Base-by-base conservation (phyloP, 2,329 filamentous ascomycete genomes). In the Ramichloridium luteum region DNA sequence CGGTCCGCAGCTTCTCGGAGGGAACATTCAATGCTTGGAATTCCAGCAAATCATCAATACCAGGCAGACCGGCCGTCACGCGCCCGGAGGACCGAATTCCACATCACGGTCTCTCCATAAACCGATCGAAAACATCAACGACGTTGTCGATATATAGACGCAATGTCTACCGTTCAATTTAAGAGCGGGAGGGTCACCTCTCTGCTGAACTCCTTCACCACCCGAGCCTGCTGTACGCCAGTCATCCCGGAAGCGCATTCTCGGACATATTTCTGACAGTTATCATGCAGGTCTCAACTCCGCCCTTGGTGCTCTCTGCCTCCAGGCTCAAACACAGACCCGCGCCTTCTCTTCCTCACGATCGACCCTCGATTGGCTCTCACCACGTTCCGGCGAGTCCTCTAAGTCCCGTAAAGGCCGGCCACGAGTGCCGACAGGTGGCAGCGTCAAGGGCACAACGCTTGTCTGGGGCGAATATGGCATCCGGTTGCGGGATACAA, bases 401-500 rank as follows among this genome's bases (percentile, higher is more conserved):
- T 83, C 82, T 58, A 93, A 92, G 67, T 86, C 85, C 46, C 72
- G 71, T 43, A 94, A 94, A 63, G 90, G 88, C 23, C 74, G 85
- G 2, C 79, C 82, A 30, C 75, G 84, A 48, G 85, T 96, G 29
- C 73, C 82, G 14, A 98, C 86, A 0, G 90, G 90, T 40, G 90
- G 90, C 39, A 92, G 82, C 34, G 77, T 72, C 20, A 85, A 92
- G 56, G 90, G 90, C 46, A 98, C 90, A 20, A 96, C 88, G 0
- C 80, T 98, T 13, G 76, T 92, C 35, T 96, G 85, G 84, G 90
- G 90, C 34, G 86, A 96, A 57, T 98, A 86, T 55, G 90, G 90
- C 6, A 65, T 98, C 46, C 81, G 90, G 35, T 90, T 98, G 77
- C 76, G 70, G 41, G 90, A 98, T 60, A 82, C 93, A 57, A 81